Conservation (phyloP, 306 rosid genomes). For the Arachis hypogaea region DNA sequence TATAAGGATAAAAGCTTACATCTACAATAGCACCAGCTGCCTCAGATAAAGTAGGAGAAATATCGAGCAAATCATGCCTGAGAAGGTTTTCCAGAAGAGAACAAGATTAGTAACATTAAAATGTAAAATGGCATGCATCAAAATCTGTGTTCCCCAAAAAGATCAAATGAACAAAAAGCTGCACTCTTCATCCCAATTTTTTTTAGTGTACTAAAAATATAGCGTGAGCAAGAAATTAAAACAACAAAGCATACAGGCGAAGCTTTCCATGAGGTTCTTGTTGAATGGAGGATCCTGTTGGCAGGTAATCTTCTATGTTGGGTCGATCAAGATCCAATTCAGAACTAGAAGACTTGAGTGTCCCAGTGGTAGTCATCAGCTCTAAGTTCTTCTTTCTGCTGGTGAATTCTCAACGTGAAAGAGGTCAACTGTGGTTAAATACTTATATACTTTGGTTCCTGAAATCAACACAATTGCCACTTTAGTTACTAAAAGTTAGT, state of each 20-base stretch:
- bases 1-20: conserved; percentile 47
- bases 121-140: conserved; percentile 15
- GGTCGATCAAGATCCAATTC: conserved; percentile 94
- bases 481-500: conserved; percentile 13
- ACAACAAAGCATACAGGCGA: conserved; percentile 56
- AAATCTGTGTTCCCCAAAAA: not conserved
- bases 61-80: conserved; percentile 90
- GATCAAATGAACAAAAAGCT: conserved; percentile 23
- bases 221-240: conserved; percentile 21
- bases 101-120: not conserved
- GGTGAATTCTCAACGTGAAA: conserved; percentile 23
- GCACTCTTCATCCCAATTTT: not conserved
- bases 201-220: conserved; percentile 13
- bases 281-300: conserved; percentile 82
- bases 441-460: conserved; percentile 24
- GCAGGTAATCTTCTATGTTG: conserved; percentile 92
- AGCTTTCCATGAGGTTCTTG: conserved; percentile 85
- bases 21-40: conserved; percentile 98
- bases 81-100: conserved; percentile 16
- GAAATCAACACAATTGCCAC: conserved; percentile 14
- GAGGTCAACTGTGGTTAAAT: not conserved
- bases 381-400: conserved; percentile 26
- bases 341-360: conserved; percentile 66
- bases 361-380: conserved; percentile 46
- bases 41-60: conserved; percentile 86